These are phyloP conservation scores for Fraxinus angustifolia DNA, from an alignment of 305 asterid species.

Conservation along the genomic window DNA sequence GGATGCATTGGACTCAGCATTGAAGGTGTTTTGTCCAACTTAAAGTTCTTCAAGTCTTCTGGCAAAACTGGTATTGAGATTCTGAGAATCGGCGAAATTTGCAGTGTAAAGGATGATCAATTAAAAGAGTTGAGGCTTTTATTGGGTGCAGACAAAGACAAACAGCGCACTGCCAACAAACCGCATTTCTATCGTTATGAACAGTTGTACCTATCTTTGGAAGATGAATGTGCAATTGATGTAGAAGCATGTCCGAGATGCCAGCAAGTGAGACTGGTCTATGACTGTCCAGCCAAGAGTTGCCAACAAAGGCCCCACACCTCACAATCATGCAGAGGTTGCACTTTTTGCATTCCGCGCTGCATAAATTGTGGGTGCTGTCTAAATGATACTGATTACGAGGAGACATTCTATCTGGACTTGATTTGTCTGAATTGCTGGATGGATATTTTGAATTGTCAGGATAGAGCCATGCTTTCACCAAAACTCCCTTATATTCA, in stretches of 20 bases:
- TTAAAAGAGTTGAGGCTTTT: constrained; percentile 46
- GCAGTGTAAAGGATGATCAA: constrained; percentile 34
- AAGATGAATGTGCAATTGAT: constrained; percentile 63
- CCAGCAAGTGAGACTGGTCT: constrained; percentile 48
- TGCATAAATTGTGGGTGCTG: constrained; percentile 68
- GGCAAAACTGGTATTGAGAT: constrained; percentile 42
- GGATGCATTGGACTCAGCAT: constrained; percentile 40
- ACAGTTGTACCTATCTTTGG: constrained; percentile 49
- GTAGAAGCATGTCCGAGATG: constrained; percentile 71
- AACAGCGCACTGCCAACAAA: constrained; percentile 22
- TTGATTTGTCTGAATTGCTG: constrained; percentile 50
- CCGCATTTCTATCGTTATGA: constrained; percentile 39
- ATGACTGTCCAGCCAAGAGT: constrained; percentile 66
- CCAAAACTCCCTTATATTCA: constrained; percentile 27
- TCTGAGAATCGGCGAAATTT: constrained; percentile 41
- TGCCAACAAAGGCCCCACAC: constrained; percentile 42
- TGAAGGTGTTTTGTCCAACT: constrained; percentile 34
- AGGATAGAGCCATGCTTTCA: constrained; percentile 28
- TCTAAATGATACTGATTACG: constrained; percentile 43
- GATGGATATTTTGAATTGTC: constrained; percentile 29
- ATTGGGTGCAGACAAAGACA: constrained; percentile 35
- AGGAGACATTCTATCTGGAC: constrained; percentile 56
- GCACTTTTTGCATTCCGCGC: constrained; percentile 61
- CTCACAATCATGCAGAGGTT: constrained; percentile 54
- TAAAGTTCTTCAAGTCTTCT: constrained; percentile 42